phyloP scores from a whole-genome alignment of 768 basidiomycete genomes.

The Kondoa malvinella region DNA sequence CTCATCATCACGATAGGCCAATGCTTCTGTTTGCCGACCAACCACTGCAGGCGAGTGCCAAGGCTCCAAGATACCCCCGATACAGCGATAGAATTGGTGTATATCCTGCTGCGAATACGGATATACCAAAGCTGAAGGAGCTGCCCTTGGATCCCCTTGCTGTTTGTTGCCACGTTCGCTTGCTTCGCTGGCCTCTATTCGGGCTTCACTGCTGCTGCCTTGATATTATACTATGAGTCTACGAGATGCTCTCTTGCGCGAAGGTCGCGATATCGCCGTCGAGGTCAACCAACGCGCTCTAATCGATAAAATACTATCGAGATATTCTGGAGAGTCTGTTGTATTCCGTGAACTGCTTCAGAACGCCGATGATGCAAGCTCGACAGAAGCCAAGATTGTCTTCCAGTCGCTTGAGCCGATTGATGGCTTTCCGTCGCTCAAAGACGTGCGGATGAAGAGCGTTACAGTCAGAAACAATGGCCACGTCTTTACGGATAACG shows the following conservation, averaged over 20 bases:
- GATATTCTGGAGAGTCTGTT: conserved; percentile 47
- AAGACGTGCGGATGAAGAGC: conserved; percentile 47
- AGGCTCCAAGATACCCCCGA: too few relatives aligned
- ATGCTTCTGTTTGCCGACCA: too few relatives aligned
- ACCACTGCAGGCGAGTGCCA: too few relatives aligned
- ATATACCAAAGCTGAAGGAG: too few relatives aligned
- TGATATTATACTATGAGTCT: neutral
- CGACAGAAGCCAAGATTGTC: conserved; percentile 30
- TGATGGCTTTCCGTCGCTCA: conserved; percentile 3
- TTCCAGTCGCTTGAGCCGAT: conserved; percentile 4
- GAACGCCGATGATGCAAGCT: conserved; percentile 83
- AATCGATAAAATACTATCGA: conserved; percentile 87
- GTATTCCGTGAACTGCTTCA: conserved; percentile 74
- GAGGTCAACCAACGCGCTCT: conserved; percentile 92
- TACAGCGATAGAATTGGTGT: too few relatives aligned
- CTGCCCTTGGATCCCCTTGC: too few relatives aligned
- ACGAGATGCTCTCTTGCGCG: conserved; percentile 3
- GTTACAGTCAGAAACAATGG: conserved; percentile 67
- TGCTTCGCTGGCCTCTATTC: too few relatives aligned
- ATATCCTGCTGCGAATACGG: too few relatives aligned
- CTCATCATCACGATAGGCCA: too few relatives aligned
- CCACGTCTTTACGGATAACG: conserved; percentile 49
- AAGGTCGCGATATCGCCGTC: conserved; percentile 31
- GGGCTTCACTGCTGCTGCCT: too few relatives aligned
- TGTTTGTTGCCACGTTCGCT: too few relatives aligned